Percentiles rank a stretch among this genome's conserved stretches.
These are phyloP conservation scores for Ceratocystiopsis sp. DNA, from an alignment of 2,329 filamentous ascomycete species.

Conservation along the genomic window DNA sequence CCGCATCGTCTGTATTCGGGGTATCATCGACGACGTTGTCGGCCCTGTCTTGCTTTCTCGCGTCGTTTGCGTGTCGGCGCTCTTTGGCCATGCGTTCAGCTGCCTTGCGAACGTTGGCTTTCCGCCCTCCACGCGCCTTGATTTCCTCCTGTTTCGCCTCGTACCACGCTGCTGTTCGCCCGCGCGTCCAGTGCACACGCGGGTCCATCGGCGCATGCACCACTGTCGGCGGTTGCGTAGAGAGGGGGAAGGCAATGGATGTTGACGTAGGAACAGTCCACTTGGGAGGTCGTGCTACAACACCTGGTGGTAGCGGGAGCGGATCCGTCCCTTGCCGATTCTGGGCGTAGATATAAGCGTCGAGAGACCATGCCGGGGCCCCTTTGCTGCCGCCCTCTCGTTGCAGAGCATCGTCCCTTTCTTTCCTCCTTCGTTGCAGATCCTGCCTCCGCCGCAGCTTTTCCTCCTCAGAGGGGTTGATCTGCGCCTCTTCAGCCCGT, in stretches of 20 bases:
- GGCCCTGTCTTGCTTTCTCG: not conserved
- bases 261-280: too few species aligned
- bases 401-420: too few species aligned
- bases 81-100: conserved; percentile 14
- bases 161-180: conserved; percentile 27
- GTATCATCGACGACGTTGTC: not conserved
- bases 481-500: too few species aligned
- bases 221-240: too few species aligned
- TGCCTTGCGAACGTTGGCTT: conserved; percentile 48
- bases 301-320: conserved; percentile 8
- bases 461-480: too few species aligned
- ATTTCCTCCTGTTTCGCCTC: conserved; percentile 33
- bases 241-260: too few species aligned
- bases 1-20: too few species aligned
- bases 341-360: conserved; percentile 14
- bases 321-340: conserved; percentile 6
- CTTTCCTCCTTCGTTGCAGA: too few species aligned
- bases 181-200: conserved; percentile 27
- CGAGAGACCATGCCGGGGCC: conserved; percentile 6
- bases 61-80: not conserved
- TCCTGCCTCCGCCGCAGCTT: too few species aligned
- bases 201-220: conserved; percentile 27
- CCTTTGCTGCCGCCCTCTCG: not conserved
- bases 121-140: conserved; percentile 27
- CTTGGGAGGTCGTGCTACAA: conserved; percentile 1